Evolutionary conservation across 139 green algal genomes (phyloP).

Genomic region (Volvox reticuliferus): DNA sequence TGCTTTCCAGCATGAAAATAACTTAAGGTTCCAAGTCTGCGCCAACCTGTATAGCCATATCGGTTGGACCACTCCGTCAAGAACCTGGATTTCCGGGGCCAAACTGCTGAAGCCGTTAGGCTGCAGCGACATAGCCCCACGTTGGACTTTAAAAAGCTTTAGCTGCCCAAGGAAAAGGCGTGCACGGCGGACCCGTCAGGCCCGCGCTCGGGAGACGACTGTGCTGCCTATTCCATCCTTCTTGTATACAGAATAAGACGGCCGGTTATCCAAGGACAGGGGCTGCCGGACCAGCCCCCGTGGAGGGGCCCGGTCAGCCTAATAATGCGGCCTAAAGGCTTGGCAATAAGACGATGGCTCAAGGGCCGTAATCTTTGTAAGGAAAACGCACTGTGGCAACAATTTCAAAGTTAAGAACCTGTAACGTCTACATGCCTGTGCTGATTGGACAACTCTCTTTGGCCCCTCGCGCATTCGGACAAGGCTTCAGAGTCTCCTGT

Average conservation of each 20-base stretch:
- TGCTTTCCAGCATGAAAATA: neutral
- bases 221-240: conserved; percentile 3
- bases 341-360: too few species aligned
- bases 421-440: too few species aligned
- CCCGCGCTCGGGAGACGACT: neutral
- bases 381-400: too few species aligned
- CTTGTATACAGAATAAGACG: neutral
- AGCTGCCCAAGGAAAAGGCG: neutral
- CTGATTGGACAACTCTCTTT: too few species aligned
- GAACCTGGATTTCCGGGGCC: conserved; percentile 24
- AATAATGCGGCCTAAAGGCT: too few species aligned
- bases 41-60: conserved; percentile 52
- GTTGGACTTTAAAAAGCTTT: conserved; percentile 2
- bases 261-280: neutral
- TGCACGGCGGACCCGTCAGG: conserved; percentile 16
- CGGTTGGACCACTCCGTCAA: conserved; percentile 19
- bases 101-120: conserved; percentile 21
- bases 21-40: neutral
- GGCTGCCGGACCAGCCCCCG: neutral
- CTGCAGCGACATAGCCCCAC: conserved; percentile 37
- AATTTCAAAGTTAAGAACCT: too few species aligned
- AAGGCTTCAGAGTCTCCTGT: too few species aligned
- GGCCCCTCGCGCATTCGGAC: too few species aligned
- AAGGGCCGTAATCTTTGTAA: too few species aligned
- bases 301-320: neutral